phyloP scores from a whole-genome alignment of 306 rosid genomes.

The Trichosanthes truncata region DNA sequence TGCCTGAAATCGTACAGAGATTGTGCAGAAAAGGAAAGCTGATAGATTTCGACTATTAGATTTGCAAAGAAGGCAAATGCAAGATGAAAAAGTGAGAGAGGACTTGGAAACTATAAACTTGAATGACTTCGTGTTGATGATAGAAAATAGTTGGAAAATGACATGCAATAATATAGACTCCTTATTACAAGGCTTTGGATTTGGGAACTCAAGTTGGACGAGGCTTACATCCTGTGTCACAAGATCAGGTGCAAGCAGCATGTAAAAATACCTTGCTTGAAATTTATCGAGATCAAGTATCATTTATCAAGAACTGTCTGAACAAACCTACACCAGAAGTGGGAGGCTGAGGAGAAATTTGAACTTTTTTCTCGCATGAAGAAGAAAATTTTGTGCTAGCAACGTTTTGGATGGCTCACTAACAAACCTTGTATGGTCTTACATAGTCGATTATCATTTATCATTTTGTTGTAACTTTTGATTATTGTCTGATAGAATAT shows the following conservation, averaged over 20 bases:
- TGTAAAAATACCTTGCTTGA: slow-evolving; percentile 58
- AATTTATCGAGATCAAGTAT: slow-evolving; percentile 75
- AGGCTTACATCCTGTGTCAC: slow-evolving; percentile 26
- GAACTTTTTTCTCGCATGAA: slow-evolving; percentile 70
- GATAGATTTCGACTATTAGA: not conserved
- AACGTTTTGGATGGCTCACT: not conserved
- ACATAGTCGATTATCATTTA: not conserved
- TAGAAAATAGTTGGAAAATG: slow-evolving; percentile 49
- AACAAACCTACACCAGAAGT: slow-evolving; percentile 56
- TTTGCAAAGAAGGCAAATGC: not conserved
- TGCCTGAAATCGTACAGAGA: not conserved
- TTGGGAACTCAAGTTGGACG: slow-evolving; percentile 60
- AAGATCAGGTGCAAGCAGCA: slow-evolving; percentile 71
- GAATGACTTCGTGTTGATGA: slow-evolving; percentile 70
- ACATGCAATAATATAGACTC: slow-evolving; percentile 50
- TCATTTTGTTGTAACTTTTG: not conserved
- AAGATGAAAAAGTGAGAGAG: not conserved
- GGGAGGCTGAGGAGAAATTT: slow-evolving; percentile 79
- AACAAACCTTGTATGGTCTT: not conserved
- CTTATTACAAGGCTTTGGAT: slow-evolving; percentile 43
- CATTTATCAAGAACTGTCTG: slow-evolving; percentile 19
- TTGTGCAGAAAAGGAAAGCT: not conserved
- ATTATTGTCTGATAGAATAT: slow-evolving; percentile 3
- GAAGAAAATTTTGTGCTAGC: slow-evolving; percentile 29
- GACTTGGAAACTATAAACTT: slow-evolving; percentile 16